These are phyloP conservation scores for Clarireedia hainanense DNA, from an alignment of 2,329 filamentous ascomycete genomes.

Conservation along the genomic window DNA sequence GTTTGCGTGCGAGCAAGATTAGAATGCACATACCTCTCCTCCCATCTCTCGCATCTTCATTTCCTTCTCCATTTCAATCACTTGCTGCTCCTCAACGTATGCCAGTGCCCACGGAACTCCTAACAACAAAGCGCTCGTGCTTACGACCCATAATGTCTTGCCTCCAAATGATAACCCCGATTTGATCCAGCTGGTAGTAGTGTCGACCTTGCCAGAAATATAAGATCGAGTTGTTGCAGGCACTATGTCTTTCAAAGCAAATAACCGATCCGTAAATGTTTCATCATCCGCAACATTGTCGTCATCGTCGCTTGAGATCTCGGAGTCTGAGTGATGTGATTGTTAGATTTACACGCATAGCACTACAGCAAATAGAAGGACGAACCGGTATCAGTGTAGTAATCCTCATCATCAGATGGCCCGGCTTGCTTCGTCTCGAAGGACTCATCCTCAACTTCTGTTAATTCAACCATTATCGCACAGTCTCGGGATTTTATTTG, in stretches of 20 bases:
- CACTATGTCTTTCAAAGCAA: conserved; percentile 68
- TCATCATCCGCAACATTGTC: conserved; percentile 51
- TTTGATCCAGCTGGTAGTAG: conserved; percentile 49
- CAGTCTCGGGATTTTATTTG: no score
- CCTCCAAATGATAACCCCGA: conserved; percentile 63
- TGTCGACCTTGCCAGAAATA: conserved; percentile 52
- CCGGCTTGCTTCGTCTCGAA: conserved; percentile 68
- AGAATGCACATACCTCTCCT: conserved; percentile 51
- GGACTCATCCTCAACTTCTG: conserved; percentile 94
- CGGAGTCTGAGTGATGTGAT: conserved; percentile 51
- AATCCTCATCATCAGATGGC: conserved; percentile 65
- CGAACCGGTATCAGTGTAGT: conserved; percentile 87
- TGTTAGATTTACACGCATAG: conserved; percentile 11
- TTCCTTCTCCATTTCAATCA: conserved; percentile 96
- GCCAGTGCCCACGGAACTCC: conserved; percentile 91
- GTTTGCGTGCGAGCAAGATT: neutral
- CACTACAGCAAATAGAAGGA: neutral
- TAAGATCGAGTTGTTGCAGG: conserved; percentile 63
- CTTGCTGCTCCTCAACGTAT: conserved; percentile 91
- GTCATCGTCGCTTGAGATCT: conserved; percentile 75
- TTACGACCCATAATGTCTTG: conserved; percentile 84
- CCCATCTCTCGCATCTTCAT: conserved; percentile 92
- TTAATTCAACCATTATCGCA: conserved; percentile 62
- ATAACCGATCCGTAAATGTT: conserved; percentile 58
- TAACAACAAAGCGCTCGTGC: conserved; percentile 79